phyloP scores from a whole-genome alignment of 2,329 filamentous ascomycete species.

The Tolypocladium sp. region DNA sequence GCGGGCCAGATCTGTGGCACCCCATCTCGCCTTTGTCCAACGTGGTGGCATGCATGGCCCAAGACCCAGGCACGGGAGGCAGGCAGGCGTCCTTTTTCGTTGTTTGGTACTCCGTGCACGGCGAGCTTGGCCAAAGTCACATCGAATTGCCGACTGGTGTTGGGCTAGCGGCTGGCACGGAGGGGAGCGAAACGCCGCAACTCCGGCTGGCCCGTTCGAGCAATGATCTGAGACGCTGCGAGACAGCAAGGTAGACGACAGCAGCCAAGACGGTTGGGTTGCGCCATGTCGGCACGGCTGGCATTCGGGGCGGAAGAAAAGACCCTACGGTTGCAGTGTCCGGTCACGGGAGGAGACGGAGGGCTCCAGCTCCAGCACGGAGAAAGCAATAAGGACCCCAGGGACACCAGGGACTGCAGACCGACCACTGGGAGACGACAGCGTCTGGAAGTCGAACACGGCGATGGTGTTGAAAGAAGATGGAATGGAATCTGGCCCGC shows the following conservation, averaged over 20 bases:
- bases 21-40: constrained; percentile 27
- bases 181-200: constrained; percentile 3
- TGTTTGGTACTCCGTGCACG: background rate
- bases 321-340: background rate
- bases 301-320: background rate
- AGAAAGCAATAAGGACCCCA: background rate
- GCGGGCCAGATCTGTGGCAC: constrained; percentile 29
- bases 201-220: constrained; percentile 8
- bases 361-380: background rate
- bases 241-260: constrained; percentile 9
- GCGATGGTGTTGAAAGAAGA: background rate
- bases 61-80: background rate
- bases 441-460: background rate
- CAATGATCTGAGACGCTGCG: constrained; percentile 13
- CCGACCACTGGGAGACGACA: background rate
- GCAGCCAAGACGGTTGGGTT: background rate
- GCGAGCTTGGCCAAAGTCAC: background rate
- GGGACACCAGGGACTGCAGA: background rate
- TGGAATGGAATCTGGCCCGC: background rate
- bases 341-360: background rate
- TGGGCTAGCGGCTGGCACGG: constrained; percentile 4
- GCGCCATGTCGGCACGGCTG: background rate
- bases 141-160: constrained; percentile 2
- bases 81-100: background rate
- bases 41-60: constrained; percentile 8